Base-by-base conservation (phyloP, 2,329 filamentous ascomycete genomes). In the Microdochium bolleyi region DNA sequence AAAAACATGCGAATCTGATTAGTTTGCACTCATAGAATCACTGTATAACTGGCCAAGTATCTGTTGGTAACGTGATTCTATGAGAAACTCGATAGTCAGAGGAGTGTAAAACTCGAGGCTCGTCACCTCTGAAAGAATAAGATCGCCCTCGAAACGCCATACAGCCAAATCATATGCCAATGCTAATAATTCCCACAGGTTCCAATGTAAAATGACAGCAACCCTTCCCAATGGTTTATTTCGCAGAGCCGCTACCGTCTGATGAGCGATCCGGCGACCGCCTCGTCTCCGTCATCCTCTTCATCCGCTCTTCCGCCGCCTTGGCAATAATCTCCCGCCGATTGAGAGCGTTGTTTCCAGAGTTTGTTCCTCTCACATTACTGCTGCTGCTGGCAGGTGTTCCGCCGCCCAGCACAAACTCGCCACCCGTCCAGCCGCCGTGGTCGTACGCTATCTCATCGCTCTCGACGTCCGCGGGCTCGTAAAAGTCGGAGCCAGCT, bases 351-450 rank as follows among this genome's bases (percentile, higher is more conserved):
- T 68, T 71, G n/a, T 58, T 62, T 7, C 51, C 41, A n/a, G 56
- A 46, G 24, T 69, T 41, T 58, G 54, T 59, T 58, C 53, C 62
- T 60, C 19, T 34, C n/a, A n/a, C 59, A 54, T 30, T 30, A 11
- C 27, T 30, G 27, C 27, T 30, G 27, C 27, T 30, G 24, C 64
- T 58, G 49, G 55, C 60, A 44, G 55, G 57, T 3, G 55, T 52
- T 44, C 52, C 51, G 48, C 78, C 80, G 34, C 86, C 86, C 14
- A 90, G 75, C 16, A 90, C 84, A 68, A 88, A 92, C 61, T 89
- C 83, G 2, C 89, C 89, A 4, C 89, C 89, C 0, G 79, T 85
- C 88, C 88, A 92, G 0, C 86, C 88, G 2, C 87, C 85, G 59
- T 87, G 80, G 62, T 91, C 87, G 57, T 86, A 75, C 34, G 78